Evolutionary conservation across 2,329 filamentous ascomycete species (phyloP).

Genomic region (Diaporthe humulicola): DNA sequence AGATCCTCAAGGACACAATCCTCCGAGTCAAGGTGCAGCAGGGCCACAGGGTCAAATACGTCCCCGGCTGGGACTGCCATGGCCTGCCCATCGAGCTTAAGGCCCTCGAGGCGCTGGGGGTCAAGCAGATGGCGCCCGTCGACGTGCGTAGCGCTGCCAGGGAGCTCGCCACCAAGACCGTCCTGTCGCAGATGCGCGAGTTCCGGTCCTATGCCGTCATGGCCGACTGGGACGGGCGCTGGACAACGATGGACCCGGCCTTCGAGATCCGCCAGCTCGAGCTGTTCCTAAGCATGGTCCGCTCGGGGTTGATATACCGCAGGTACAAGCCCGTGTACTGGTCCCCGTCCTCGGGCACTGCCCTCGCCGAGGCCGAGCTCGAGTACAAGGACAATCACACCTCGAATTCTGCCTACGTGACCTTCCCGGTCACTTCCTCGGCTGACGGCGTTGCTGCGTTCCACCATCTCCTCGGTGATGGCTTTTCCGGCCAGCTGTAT

Average conservation of each 20-base stretch:
- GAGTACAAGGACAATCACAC: conserved; percentile 84
- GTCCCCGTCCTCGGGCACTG: conserved; percentile 84
- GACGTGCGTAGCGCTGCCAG: conserved; percentile 75
- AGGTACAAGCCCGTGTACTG: conserved; percentile 88
- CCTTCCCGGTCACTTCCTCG: conserved; percentile 75
- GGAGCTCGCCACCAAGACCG: conserved; percentile 75
- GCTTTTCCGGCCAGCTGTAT: conserved; percentile 67
- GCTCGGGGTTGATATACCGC: conserved; percentile 80
- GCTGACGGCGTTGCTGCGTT: conserved; percentile 55
- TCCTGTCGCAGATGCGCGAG: conserved; percentile 79
- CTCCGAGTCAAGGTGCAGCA: conserved; percentile 83
- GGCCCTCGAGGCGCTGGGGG: conserved; percentile 74
- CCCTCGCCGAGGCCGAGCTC: conserved; percentile 85
- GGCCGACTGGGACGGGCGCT: conserved; percentile 83
- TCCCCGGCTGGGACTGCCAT: conserved; percentile 98
- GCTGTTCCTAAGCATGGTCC: conserved; percentile 82
- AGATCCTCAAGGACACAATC: conserved; percentile 96
- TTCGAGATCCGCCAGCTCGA: conserved; percentile 83
- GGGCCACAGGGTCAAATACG: conserved; percentile 81
- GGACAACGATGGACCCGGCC: conserved; percentile 82
- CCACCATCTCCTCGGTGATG: conserved; percentile 49
- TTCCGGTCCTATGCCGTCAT: conserved; percentile 83
- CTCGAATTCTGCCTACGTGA: conserved; percentile 82
- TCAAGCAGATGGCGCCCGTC: conserved; percentile 62
- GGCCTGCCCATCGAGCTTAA: conserved; percentile 97